Evolutionary conservation across 768 basidiomycete species (phyloP).

Genomic region (Tricholoma sp.): DNA sequence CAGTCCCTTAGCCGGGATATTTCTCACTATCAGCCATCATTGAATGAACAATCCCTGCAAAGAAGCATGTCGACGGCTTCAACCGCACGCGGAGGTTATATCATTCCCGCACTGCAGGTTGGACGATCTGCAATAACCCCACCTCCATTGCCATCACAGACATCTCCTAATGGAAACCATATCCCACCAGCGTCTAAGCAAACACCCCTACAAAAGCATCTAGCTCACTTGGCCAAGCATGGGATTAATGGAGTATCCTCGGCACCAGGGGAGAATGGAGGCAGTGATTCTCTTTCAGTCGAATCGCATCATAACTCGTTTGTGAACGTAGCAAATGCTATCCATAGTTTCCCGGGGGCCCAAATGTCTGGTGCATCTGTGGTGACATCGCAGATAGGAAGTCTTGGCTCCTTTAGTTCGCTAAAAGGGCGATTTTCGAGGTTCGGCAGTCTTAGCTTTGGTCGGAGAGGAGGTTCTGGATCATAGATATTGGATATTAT

Average conservation of each 20-base stretch:
- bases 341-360: conserved; percentile 32
- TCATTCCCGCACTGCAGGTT: conserved; percentile 50
- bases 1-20: conserved; percentile 29
- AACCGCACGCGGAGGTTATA: conserved; percentile 36
- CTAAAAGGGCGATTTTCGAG: conserved; percentile 72
- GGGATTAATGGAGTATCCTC: conserved; percentile 81
- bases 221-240: conserved; percentile 77
- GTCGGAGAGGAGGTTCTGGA: conserved; percentile 35
- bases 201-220: conserved; percentile 74
- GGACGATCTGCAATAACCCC: conserved; percentile 41
- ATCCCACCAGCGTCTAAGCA: conserved; percentile 38
- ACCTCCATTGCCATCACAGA: conserved; percentile 37
- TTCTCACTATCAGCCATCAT: conserved; percentile 41
- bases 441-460: conserved; percentile 71
- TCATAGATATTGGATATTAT: background rate
- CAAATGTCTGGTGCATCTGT: conserved; percentile 54
- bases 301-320: conserved; percentile 74
- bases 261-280: conserved; percentile 60
- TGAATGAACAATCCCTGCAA: conserved; percentile 46
- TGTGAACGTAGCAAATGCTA: conserved; percentile 61
- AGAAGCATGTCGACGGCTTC: conserved; percentile 43
- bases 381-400: conserved; percentile 60
- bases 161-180: conserved; percentile 24
- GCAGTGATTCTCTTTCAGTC: conserved; percentile 54
- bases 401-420: conserved; percentile 52